These are phyloP conservation scores for Circinella minor DNA, from an alignment of 371 early-diverging fungal species.

Conservation along the genomic window DNA sequence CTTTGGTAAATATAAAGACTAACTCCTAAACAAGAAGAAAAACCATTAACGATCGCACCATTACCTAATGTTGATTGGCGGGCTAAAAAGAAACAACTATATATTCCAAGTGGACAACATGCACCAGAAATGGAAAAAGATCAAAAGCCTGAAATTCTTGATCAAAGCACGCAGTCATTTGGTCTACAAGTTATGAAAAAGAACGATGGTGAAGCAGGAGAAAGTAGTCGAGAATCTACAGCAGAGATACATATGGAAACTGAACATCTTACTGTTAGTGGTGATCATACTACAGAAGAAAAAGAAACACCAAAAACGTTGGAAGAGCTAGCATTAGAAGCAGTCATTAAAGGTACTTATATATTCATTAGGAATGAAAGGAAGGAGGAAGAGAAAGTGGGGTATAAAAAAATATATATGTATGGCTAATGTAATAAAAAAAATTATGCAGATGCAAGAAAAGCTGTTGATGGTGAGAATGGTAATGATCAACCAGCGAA, in stretches of 20 bases:
- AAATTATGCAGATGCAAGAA: conserved; percentile 44
- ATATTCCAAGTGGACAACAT: conserved; percentile 36
- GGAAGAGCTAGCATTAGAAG: conserved; percentile 64
- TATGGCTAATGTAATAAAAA: background rate
- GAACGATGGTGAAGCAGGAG: conserved; percentile 1
- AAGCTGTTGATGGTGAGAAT: conserved; percentile 50
- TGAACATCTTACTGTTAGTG: conserved; percentile 11
- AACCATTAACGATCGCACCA: conserved; percentile 54
- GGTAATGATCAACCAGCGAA: conserved; percentile 22
- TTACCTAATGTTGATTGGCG: conserved; percentile 57
- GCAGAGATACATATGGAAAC: conserved; percentile 16
- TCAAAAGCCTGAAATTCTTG: conserved; percentile 22
- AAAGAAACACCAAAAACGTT: conserved; percentile 38
- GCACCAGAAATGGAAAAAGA: conserved; percentile 21
- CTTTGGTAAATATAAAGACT: conserved; percentile 31
- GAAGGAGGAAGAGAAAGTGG: background rate
- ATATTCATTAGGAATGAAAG: background rate
- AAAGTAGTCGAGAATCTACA: conserved; percentile 8
- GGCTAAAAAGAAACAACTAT: conserved; percentile 47
- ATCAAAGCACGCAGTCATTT: conserved; percentile 17
- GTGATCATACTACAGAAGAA: conserved; percentile 17
- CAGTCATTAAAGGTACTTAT: conserved; percentile 51
- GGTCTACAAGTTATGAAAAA: conserved; percentile 27
- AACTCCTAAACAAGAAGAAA: conserved; percentile 39
- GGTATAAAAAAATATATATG: background rate